Evolutionary conservation across 345 rosid species (phyloP).

Genomic region (Excoecaria agallocha): DNA sequence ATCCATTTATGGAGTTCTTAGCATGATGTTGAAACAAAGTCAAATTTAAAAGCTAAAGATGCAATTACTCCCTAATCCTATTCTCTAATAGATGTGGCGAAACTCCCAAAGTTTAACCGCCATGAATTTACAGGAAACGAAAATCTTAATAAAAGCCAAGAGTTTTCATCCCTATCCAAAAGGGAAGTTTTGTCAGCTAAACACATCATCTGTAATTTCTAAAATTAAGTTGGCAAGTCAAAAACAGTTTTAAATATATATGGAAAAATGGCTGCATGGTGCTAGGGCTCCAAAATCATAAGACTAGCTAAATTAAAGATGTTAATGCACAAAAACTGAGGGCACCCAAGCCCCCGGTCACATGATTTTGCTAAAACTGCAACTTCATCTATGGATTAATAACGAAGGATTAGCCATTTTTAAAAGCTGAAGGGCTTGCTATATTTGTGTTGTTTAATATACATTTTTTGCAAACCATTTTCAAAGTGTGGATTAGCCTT

Average conservation of each 20-base stretch:
- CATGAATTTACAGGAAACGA: conserved; percentile 44
- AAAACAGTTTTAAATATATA: conserved; percentile 2
- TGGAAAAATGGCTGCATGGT: conserved; percentile 42
- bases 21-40: conserved; percentile 19
- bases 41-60: conserved; percentile 6
- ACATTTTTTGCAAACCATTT: conserved; percentile 56
- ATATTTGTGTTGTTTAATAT: conserved; percentile 39
- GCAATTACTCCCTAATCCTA: conserved; percentile 34
- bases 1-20: conserved; percentile 61
- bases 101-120: conserved; percentile 64
- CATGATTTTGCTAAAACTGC: conserved; percentile 34
- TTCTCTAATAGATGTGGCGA: conserved; percentile 43
- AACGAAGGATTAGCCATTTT: conserved; percentile 46
- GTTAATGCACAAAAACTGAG: conserved; percentile 38
- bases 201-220: conserved; percentile 13
- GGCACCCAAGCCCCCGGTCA: conserved; percentile 24
- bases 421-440: conserved; percentile 38
- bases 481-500: conserved; percentile 53
- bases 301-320: conserved; percentile 39
- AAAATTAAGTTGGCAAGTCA: conserved; percentile 11
- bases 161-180: conserved; percentile 45
- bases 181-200: conserved; percentile 37
- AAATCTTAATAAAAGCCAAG: conserved; percentile 15
- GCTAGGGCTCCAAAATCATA: conserved; percentile 59
- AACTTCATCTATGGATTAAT: conserved; percentile 24